Base-by-base conservation (phyloP, 306 rosid genomes). In the Lathyrus tuberosus region DNA sequence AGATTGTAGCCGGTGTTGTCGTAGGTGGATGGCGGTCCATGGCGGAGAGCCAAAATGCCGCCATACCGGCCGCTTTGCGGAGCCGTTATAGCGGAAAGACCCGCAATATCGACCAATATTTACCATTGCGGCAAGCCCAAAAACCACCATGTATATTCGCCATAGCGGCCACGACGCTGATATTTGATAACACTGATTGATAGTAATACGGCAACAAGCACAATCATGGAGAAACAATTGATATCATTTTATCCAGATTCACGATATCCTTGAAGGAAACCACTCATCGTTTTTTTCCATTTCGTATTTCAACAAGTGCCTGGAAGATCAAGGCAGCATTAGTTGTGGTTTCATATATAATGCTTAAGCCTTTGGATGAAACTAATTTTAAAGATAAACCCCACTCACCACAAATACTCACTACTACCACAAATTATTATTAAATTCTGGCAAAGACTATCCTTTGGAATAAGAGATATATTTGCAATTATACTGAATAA, bases 271-370 rank as follows among this genome's bases (percentile, higher is more conserved):
- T 18, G 57, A 2, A 51, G 14, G 6, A 51, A 17, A 51, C 56
- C 56, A 49, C 56, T 49, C 56, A 49, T 49, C 54, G 17, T 11
- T 48, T 48, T 16, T 48, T 48, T 48, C 24, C 7, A 48, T 48
- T 48, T 48, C 4, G 4, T 7, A 18, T 52, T 52, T 52, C n/a
- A 52, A 52, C 30, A 52, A 52, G 8, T 52, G 8, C 7, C 31
- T 4, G 31, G 31, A 52, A 52, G 13, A 52, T 12, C 31, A 52
- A 52, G 31, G 59, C 2, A 9, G 16, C 6, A 10, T 52, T 10
- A 52, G 31, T 52, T 18, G 31, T 20, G 59, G 59, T 20, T 52
- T 52, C 31, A 52, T 20, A 10, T 1, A 22, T 5, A 53, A 18
- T 10, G 59, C 1, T 2, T 4, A 52, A 52, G 7, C 1, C 10